Evolutionary conservation across 1,139 yeast genomes (phyloP).

Genomic region (Arxiozyma bovina): DNA sequence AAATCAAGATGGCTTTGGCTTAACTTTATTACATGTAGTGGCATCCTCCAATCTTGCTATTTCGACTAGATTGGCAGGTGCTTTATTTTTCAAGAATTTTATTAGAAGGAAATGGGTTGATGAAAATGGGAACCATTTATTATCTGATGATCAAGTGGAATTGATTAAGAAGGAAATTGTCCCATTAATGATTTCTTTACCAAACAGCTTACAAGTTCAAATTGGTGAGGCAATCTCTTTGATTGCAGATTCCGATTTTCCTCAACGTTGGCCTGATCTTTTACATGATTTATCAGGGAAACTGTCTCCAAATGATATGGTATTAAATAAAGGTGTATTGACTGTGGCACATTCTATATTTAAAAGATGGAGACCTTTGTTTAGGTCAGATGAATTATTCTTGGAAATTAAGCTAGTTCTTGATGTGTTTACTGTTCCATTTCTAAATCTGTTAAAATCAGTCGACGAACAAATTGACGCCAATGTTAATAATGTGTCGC

Average conservation of each 20-base stretch:
- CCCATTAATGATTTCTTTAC: constrained; percentile 72
- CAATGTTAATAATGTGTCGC: constrained; percentile 38
- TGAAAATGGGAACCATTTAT: constrained; percentile 71
- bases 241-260: constrained; percentile 95
- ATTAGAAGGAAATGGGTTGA: constrained; percentile 81
- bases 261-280: constrained; percentile 75
- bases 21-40: constrained; percentile 66
- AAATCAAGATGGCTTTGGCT: constrained; percentile 59
- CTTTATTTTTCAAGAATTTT: constrained; percentile 83
- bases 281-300: constrained; percentile 67
- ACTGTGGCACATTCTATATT: constrained; percentile 92
- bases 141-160: constrained; percentile 53
- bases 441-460: constrained; percentile 52
- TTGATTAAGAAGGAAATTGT: constrained; percentile 70
- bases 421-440: constrained; percentile 78
- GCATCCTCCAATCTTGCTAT: constrained; percentile 49
- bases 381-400: constrained; percentile 83
- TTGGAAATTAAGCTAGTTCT: constrained; percentile 81
- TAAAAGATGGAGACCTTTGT: constrained; percentile 92
- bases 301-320: constrained; percentile 52
- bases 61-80: constrained; percentile 74
- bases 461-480: constrained; percentile 59
- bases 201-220: constrained; percentile 71
- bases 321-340: constrained; percentile 74
- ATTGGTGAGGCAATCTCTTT: constrained; percentile 87